Conservation (phyloP, 2,329 filamentous ascomycete species). For the Penicillium vulpinum region DNA sequence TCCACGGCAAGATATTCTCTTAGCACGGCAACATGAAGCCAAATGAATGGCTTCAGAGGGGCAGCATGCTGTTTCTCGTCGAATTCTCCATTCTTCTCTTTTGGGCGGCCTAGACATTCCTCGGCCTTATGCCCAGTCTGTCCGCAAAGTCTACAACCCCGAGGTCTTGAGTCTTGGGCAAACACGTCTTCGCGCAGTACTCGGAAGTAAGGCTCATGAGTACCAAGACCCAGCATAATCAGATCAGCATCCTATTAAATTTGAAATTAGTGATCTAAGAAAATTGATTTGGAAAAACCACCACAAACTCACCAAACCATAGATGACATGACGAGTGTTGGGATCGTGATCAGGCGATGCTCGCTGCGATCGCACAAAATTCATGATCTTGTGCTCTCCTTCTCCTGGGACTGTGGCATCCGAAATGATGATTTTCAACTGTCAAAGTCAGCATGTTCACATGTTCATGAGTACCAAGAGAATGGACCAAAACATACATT, state of each 20-base stretch:
- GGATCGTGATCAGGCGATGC: conserved; percentile 88
- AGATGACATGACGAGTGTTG: conserved; percentile 97
- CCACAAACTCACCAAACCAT: conserved; percentile 63
- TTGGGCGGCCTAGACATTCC: conserved; percentile 76
- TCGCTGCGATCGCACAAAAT: conserved; percentile 91
- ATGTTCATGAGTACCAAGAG: not conserved
- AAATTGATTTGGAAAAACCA: not conserved
- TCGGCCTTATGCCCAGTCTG: conserved; percentile 88
- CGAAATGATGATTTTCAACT: conserved; percentile 94
- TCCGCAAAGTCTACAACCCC: conserved; percentile 83
- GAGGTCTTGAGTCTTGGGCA: conserved; percentile 78
- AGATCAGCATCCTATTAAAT: conserved; percentile 74
- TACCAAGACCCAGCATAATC: conserved; percentile 96
- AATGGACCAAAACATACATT: conserved; percentile 51
- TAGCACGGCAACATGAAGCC: conserved; percentile 89
- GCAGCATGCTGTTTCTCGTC: conserved; percentile 75
- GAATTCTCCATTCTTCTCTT: conserved; percentile 74
- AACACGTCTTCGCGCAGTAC: conserved; percentile 97
- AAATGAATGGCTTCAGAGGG: conserved; percentile 89
- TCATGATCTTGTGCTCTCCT: conserved; percentile 99
- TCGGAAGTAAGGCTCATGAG: conserved; percentile 95
- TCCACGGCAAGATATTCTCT: conserved; percentile 92
- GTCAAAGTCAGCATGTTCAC: conserved; percentile 25
- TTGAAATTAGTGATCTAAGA: conserved; percentile 23
- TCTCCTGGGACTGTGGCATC: conserved; percentile 97